Percentiles rank a stretch among this genome's conserved stretches.
Conservation (phyloP, 176 grass and related monocot genomes). For the Bothriochloa decipiens region DNA sequence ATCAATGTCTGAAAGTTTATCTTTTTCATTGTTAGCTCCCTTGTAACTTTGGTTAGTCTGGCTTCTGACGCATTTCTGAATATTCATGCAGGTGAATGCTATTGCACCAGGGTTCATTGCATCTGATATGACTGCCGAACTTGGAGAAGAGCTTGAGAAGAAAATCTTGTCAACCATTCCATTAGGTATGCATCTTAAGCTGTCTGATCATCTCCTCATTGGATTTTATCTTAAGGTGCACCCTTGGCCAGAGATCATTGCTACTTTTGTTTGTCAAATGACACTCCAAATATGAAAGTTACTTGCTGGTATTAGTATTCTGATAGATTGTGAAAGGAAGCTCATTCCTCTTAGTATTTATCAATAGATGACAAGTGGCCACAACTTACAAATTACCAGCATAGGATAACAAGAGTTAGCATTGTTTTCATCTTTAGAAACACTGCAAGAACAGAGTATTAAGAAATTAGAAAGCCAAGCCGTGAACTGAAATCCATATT, state of each 20-base stretch:
- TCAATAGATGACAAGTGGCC: not conserved
- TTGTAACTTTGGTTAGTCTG: not conserved
- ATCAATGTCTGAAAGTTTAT: slow-evolving; percentile 62
- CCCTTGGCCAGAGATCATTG: not conserved
- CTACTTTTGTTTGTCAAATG: not conserved
- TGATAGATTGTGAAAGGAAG: not conserved
- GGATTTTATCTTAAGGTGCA: not conserved
- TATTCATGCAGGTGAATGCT: slow-evolving; percentile 80
- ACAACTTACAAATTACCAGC: not conserved
- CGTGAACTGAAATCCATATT: not conserved
- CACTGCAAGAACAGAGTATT: not conserved
- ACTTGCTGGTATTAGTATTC: not conserved
- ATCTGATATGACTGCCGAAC: slow-evolving; percentile 92
- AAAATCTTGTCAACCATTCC: slow-evolving; percentile 86
- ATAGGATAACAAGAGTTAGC: not conserved
- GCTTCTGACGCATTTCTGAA: slow-evolving; percentile 42
- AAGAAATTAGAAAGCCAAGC: not conserved
- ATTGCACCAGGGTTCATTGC: slow-evolving; percentile 94
- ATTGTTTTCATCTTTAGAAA: not conserved
- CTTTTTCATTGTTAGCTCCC: slow-evolving; percentile 27
- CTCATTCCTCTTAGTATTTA: not conserved
- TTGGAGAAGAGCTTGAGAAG: slow-evolving; percentile 87
- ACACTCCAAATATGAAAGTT: not conserved
- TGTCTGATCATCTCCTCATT: not conserved
- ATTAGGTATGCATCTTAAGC: slow-evolving; percentile 57